Evolutionary conservation across 306 rosid genomes (phyloP).

Genomic region (Gynostemma pentaphyllum): DNA sequence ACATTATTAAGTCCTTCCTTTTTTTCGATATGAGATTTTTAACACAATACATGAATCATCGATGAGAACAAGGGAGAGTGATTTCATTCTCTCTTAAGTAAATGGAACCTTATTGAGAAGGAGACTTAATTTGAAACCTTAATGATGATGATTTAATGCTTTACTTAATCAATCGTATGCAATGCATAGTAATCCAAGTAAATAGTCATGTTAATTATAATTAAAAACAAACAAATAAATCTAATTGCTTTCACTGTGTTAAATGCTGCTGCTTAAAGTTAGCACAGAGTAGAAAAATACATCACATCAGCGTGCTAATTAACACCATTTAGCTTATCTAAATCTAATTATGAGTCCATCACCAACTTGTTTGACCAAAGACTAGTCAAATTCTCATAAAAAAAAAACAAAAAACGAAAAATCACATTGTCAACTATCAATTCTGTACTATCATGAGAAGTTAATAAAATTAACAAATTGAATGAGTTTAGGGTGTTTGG

Average conservation of each 20-base stretch:
- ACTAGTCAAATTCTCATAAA: neutral
- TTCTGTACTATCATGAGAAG: too few relatives aligned
- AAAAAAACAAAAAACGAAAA: neutral
- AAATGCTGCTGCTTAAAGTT: slow-evolving; percentile 1
- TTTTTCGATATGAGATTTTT: too few relatives aligned
- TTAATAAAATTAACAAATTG: too few relatives aligned
- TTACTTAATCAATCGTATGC: neutral
- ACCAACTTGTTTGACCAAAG: neutral
- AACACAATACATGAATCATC: too few relatives aligned
- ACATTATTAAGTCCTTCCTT: too few relatives aligned
- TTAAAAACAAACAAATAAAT: neutral
- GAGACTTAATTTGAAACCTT: too few relatives aligned
- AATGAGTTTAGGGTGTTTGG: too few relatives aligned
- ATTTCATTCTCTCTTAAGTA: too few relatives aligned
- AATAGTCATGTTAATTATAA: neutral
- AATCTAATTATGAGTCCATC: neutral
- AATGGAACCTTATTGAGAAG: too few relatives aligned
- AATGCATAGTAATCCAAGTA: neutral
- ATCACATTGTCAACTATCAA: neutral
- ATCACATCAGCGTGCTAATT: slow-evolving; percentile 5
- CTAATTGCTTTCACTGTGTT: neutral
- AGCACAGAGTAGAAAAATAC: neutral
- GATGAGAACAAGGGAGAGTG: too few relatives aligned
- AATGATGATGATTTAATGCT: neutral
- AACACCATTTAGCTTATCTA: neutral